Conservation (phyloP, 495 filamentous ascomycete genomes). For the Aspergillus kassunensis region DNA sequence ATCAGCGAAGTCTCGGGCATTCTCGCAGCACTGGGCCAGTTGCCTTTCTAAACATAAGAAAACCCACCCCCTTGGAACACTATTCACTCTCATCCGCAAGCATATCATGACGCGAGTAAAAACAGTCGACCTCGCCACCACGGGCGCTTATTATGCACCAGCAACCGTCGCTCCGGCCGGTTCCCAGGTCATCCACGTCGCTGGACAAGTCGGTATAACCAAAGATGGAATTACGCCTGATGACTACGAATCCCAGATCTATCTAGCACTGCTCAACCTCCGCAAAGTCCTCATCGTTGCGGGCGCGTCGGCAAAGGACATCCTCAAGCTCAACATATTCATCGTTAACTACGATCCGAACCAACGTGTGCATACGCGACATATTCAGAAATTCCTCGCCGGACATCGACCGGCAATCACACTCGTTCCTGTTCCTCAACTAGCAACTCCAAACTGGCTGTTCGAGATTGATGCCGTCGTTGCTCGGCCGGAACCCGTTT, state of each 20-base stretch:
- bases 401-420: constrained; percentile 30
- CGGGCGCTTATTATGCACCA: constrained; percentile 7
- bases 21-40: too few species aligned
- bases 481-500: constrained; percentile 12
- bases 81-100: too few species aligned
- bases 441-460: constrained; percentile 26
- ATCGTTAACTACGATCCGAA: constrained; percentile 31
- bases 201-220: constrained; percentile 25
- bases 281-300: constrained; percentile 14
- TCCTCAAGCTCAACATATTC: constrained; percentile 30
- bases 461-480: constrained; percentile 38
- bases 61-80: too few species aligned
- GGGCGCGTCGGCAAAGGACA: constrained; percentile 18
- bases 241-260: constrained; percentile 28
- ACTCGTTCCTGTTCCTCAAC: constrained; percentile 27
- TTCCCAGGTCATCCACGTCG: constrained; percentile 9
- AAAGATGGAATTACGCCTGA: constrained; percentile 18
- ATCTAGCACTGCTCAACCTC: constrained; percentile 30
- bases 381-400: constrained; percentile 24
- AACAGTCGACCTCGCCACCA: background rate
- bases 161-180: background rate
- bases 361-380: constrained; percentile 20
- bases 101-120: background rate
- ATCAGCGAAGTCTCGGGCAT: too few species aligned
- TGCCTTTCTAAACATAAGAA: too few species aligned